These are phyloP conservation scores for Ilex aquifolium DNA, from an alignment of 257 asterid genomes.

Conservation along the genomic window DNA sequence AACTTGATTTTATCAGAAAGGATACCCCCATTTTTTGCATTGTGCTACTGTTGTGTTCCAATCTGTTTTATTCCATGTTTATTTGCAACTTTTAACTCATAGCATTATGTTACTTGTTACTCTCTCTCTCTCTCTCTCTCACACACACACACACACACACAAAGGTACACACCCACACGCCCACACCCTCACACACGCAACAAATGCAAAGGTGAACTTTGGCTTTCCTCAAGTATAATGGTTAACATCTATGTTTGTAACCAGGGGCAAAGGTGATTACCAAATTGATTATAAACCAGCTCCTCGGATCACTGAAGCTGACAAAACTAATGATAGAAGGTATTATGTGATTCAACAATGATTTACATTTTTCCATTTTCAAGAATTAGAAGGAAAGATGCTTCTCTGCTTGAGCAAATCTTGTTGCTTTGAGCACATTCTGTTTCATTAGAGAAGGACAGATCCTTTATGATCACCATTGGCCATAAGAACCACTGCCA, in stretches of 20 bases:
- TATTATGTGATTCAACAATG: constrained; percentile 7
- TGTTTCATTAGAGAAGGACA: no score
- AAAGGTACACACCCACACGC: no score
- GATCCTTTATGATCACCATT: no score
- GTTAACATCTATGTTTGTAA: constrained; percentile 7
- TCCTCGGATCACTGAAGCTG: constrained; percentile 80
- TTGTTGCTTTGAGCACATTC: constrained; percentile 3
- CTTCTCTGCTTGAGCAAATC: constrained; percentile 1
- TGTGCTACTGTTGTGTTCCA: background rate
- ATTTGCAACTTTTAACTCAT: no score
- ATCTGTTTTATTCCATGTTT: background rate
- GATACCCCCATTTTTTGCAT: background rate
- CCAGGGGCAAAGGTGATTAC: constrained; percentile 85
- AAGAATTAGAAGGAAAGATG: background rate
- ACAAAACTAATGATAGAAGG: constrained; percentile 62
- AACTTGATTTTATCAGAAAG: no score
- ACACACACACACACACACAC: no score
- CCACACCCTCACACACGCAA: no score
- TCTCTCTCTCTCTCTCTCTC: no score
- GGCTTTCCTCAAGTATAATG: background rate
- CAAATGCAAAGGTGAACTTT: no score
- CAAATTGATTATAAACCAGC: constrained; percentile 77
- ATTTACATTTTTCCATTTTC: background rate
- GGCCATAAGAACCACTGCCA: no score
- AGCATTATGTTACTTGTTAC: background rate